These are phyloP conservation scores for Tuber melanosporum DNA, from an alignment of 495 filamentous ascomycete genomes.

Conservation along the genomic window DNA sequence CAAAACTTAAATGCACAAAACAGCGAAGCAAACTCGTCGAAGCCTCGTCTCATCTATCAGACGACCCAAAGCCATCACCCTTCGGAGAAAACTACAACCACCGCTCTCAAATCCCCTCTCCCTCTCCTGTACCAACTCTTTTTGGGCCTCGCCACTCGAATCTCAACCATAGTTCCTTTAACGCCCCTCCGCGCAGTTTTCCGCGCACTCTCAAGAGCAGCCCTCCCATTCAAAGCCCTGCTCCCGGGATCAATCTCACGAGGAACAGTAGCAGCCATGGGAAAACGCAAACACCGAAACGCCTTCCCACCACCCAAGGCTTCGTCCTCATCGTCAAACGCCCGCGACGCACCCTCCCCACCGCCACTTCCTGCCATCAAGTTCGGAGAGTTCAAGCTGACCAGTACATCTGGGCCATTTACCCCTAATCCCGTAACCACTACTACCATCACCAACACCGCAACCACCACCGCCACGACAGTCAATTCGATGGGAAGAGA, in stretches of 20 bases:
- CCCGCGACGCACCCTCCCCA: background rate
- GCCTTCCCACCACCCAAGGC: conserved; percentile 8
- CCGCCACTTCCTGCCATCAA: conserved; percentile 21
- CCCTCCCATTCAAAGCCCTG: background rate
- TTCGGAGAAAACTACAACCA: background rate
- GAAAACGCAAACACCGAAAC: conserved; percentile 22
- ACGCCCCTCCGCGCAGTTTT: background rate
- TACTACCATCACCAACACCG: background rate
- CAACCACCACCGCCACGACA: conserved; percentile 13
- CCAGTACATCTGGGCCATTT: conserved; percentile 11
- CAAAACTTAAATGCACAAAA: background rate
- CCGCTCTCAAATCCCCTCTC: background rate
- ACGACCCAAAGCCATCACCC: background rate
- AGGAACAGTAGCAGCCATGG: background rate
- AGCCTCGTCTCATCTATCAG: background rate
- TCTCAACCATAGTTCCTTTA: background rate
- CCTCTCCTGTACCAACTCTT: background rate
- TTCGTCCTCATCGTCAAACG: background rate
- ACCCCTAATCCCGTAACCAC: background rate
- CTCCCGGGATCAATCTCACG: background rate
- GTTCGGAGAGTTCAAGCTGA: conserved; percentile 33
- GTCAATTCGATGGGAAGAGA: background rate
- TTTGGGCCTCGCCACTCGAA: background rate
- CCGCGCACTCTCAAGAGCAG: background rate
- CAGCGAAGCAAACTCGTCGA: background rate